Conservation (phyloP, 2,329 filamentous ascomycete genomes). For the Cercospora brassicicola region DNA sequence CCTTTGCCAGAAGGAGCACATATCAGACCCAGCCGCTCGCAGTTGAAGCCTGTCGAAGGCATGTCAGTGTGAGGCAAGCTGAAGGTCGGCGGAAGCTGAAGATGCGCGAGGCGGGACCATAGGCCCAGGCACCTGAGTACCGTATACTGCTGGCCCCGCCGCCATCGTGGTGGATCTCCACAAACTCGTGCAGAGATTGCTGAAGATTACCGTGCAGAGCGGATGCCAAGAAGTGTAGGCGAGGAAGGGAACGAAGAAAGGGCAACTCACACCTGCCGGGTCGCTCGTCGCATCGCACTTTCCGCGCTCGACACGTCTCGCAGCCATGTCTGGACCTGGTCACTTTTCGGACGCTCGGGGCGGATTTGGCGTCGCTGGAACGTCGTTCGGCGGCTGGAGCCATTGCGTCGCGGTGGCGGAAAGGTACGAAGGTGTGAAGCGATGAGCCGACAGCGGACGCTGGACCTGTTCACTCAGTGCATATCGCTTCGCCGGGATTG, state of each 20-base stretch:
- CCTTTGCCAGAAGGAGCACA: constrained; percentile 23
- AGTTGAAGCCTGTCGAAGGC: constrained; percentile 22
- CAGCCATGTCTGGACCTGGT: constrained; percentile 25
- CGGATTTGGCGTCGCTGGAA: constrained; percentile 7
- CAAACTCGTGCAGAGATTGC: not conserved
- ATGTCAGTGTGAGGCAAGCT: not conserved
- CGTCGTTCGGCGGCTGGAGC: constrained; percentile 7
- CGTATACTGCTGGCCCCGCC: not conserved
- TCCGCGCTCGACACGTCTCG: constrained; percentile 29
- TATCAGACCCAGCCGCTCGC: constrained; percentile 26
- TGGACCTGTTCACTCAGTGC: not conserved
- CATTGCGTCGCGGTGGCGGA: not conserved
- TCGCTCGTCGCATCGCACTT: constrained; percentile 28
- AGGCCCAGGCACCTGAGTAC: not conserved
- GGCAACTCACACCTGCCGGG: constrained; percentile 18
- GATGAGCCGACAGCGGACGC: constrained; percentile 7
- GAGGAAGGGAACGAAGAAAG: not conserved
- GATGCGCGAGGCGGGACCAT: not conserved
- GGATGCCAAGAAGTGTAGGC: not conserved
- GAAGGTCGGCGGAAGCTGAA: not conserved
- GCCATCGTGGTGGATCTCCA: not conserved
- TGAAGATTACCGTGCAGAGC: not conserved
- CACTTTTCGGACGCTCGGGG: constrained; percentile 9
- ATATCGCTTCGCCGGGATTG: not conserved
- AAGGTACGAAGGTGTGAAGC: not conserved